Base-by-base conservation (phyloP, 2,329 filamentous ascomycete species). In the Fusarium cyanostomum region DNA sequence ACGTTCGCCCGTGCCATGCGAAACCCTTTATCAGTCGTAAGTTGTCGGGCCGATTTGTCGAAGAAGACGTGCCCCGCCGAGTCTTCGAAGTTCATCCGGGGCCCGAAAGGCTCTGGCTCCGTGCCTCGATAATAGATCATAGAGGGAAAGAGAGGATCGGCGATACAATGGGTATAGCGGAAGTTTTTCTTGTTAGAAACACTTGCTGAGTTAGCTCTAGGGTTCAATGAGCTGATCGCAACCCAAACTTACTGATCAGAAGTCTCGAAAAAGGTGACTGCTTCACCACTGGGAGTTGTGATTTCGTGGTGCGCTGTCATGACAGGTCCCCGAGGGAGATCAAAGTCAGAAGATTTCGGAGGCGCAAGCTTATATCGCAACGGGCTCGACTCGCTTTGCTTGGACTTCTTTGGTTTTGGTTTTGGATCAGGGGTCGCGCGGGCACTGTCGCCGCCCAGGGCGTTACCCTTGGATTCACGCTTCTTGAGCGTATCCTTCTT, bases 21-120 rank as follows among this genome's bases (percentile, higher is more conserved):
- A 83, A 95, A 97, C 8, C 95, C 94, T 76, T 96, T 96, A 67
- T 94, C 89, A 12, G 95, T 96, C 1, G 92, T 96, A 50, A 97
- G 87, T 44, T 92, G 88, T 16, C 85, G 86, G 8, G 89, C 93
- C 33, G 86, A 84, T 61, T 86, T 86, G 71, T 93, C 90, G 72
- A 97, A 92, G 72, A 90, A 91, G 74, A 97, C 91, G 73, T 92
- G 91, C 9, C 89, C 88, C 30, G 94, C 92, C 30, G 91, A 90
- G 77, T 99, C 95, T 74, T 98, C 94, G 72, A 95, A 96, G 79
- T 91, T 96, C 75, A 99, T 89, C 53, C 93, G 89, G 5, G 95
- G 86, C 28, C 89, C 87, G 71, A 92, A 94, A 0, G 96, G 95
- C 57, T 88, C 88, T 7, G 92, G 87, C 73, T 98, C 95, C 38